Conservation (phyloP, 306 rosid genomes). For the Cucurbita argyrosperma region DNA sequence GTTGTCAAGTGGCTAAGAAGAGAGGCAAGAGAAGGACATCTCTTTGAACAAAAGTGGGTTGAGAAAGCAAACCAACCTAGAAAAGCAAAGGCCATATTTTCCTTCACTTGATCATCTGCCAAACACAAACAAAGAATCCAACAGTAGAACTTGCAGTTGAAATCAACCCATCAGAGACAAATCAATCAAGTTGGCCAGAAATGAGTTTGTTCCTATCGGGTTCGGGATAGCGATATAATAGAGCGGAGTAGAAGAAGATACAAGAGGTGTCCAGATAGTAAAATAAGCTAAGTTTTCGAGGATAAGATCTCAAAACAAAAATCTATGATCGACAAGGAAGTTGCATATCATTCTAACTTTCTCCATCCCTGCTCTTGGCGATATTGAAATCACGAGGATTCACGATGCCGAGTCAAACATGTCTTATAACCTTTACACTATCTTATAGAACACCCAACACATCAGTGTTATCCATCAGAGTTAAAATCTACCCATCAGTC, state of each 20-base stretch:
- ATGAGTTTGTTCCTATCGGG: neutral
- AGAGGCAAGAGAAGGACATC: neutral
- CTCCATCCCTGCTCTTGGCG: constrained; percentile 22
- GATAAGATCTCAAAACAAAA: constrained; percentile 6
- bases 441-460: neutral
- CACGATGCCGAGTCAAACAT: neutral
- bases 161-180: neutral
- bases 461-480: neutral
- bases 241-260: neutral
- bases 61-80: neutral
- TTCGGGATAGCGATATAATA: neutral
- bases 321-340: constrained; percentile 1
- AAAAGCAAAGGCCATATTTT: neutral
- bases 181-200: neutral
- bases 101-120: neutral
- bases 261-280: no score
- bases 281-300: neutral
- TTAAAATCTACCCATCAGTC: neutral
- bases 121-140: neutral
- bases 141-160: neutral
- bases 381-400: constrained; percentile 16
- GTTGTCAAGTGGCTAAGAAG: constrained; percentile 1
- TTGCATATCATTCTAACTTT: neutral
- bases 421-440: neutral
- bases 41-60: neutral